Percentiles rank a stretch among this genome's conserved stretches.
Conservation (phyloP, 176 grass and related monocot genomes). For the Rhynchospora tenuis region DNA sequence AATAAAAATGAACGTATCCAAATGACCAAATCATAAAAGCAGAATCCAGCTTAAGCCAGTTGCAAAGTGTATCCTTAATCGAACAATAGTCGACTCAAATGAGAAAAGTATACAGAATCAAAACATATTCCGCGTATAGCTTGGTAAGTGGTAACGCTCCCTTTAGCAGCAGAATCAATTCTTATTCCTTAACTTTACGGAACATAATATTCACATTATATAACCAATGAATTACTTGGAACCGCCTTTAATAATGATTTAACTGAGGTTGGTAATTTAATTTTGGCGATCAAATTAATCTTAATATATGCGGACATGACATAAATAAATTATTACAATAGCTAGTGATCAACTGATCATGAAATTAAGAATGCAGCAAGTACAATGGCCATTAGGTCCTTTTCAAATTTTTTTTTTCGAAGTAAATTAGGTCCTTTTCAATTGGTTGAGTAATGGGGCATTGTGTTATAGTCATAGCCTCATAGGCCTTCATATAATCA, state of each 20-base stretch:
- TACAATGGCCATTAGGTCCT: constrained; percentile 8
- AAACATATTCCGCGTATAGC: neutral
- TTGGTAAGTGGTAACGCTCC: neutral
- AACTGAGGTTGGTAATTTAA: neutral
- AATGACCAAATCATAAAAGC: neutral
- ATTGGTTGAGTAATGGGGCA: neutral
- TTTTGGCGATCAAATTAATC: neutral
- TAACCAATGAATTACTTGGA: neutral
- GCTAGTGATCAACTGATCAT: neutral
- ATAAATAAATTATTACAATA: neutral
- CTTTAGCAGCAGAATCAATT: neutral
- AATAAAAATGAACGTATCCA: neutral
- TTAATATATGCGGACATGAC: neutral
- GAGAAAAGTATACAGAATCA: neutral
- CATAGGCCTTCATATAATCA: neutral
- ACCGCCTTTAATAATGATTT: no score
- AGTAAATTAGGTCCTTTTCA: constrained; percentile 16
- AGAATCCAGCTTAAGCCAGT: constrained; percentile 5
- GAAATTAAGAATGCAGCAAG: neutral
- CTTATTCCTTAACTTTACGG: neutral
- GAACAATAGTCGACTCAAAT: neutral
- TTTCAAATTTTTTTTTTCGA: no score
- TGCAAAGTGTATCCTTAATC: neutral
- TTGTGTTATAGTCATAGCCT: constrained; percentile 4
- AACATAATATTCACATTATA: neutral